These are phyloP conservation scores for Areca catechu DNA, from an alignment of 176 grass and related monocot species.

Conservation along the genomic window DNA sequence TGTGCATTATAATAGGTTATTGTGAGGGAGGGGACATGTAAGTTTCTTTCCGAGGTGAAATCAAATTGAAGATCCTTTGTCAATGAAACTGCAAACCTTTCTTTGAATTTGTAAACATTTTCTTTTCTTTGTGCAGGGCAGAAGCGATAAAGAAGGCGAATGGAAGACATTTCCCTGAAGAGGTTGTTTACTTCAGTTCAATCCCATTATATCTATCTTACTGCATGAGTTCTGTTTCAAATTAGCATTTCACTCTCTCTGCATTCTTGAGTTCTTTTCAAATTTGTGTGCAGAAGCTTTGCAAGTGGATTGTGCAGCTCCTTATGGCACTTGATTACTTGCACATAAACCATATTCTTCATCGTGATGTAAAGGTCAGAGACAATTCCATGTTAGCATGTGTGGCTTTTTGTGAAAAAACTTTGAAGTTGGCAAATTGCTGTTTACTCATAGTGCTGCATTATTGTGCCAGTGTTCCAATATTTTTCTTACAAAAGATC, in stretches of 20 bases:
- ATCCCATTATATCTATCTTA: too few relatives aligned
- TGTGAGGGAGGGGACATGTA: constrained; percentile 98
- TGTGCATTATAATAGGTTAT: constrained; percentile 89
- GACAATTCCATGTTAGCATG: constrained; percentile 1
- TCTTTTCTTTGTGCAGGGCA: constrained; percentile 38
- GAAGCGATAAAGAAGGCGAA: constrained; percentile 80
- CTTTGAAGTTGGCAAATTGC: neutral
- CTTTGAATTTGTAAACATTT: neutral
- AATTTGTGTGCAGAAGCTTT: constrained; percentile 58
- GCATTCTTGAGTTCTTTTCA: constrained; percentile 7
- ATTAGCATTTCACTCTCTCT: neutral
- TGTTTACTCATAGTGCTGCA: constrained; percentile 15
- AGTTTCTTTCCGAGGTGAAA: constrained; percentile 19
- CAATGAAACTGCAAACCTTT: neutral
- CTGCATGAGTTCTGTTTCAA: too few relatives aligned
- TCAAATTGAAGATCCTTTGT: neutral
- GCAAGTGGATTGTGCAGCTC: constrained; percentile 80
- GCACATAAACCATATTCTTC: constrained; percentile 81
- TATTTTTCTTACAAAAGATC: constrained; percentile 87
- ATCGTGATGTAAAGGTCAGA: constrained; percentile 90
- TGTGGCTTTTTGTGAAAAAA: neutral
- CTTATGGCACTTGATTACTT: constrained; percentile 92
- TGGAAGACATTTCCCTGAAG: constrained; percentile 64
- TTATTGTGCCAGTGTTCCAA: constrained; percentile 73
- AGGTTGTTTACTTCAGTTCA: constrained; percentile 37